Percentiles rank a stretch among this genome's conserved stretches.
Evolutionary conservation across 106 monocot species (phyloP).

Genomic region (Xerophyta viscosa): DNA sequence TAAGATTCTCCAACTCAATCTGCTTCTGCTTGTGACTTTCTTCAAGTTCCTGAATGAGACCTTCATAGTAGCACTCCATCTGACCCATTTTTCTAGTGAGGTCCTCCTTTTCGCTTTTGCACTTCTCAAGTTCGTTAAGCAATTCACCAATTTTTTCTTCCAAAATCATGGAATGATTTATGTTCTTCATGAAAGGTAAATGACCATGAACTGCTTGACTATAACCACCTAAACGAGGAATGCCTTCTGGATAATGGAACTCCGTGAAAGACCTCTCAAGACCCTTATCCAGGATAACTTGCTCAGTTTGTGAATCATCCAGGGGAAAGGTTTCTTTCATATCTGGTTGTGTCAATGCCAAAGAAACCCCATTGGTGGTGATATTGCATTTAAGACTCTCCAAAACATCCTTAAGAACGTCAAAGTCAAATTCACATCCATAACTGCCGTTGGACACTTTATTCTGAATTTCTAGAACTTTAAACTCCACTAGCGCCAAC

Average conservation of each 20-base stretch:
- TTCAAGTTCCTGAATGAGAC: slow-evolving; percentile 81
- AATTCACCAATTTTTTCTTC: slow-evolving; percentile 67
- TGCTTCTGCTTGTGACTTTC: slow-evolving; percentile 47
- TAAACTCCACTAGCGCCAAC: slow-evolving; percentile 56
- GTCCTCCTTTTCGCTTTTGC: slow-evolving; percentile 55
- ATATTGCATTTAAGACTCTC: slow-evolving; percentile 48
- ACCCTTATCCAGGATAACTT: slow-evolving; percentile 9
- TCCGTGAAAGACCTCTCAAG: slow-evolving; percentile 15
- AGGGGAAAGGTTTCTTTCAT: slow-evolving; percentile 6
- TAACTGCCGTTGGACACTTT: slow-evolving; percentile 33
- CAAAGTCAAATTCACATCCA: slow-evolving; percentile 53
- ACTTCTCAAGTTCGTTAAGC: slow-evolving; percentile 54
- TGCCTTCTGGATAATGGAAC: slow-evolving; percentile 6
- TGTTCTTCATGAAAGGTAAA: slow-evolving; percentile 11
- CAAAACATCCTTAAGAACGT: slow-evolving; percentile 40
- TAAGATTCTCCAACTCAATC: slow-evolving; percentile 60
- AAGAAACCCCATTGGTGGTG: slow-evolving; percentile 2
- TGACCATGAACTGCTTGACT: slow-evolving; percentile 3
- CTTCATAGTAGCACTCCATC: slow-evolving; percentile 85
- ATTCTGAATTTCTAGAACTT: slow-evolving; percentile 52
- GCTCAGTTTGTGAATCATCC: slow-evolving; percentile 4
- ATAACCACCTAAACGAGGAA: slow-evolving; percentile 7
- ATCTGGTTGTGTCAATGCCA: slow-evolving; percentile 5
- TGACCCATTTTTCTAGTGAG: slow-evolving; percentile 67
- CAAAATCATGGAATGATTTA: slow-evolving; percentile 15